Percentiles rank a stretch among this genome's conserved stretches.
phyloP scores from a whole-genome alignment of 2,329 filamentous ascomycete species.

The Neophaeococcomyces aloes region DNA sequence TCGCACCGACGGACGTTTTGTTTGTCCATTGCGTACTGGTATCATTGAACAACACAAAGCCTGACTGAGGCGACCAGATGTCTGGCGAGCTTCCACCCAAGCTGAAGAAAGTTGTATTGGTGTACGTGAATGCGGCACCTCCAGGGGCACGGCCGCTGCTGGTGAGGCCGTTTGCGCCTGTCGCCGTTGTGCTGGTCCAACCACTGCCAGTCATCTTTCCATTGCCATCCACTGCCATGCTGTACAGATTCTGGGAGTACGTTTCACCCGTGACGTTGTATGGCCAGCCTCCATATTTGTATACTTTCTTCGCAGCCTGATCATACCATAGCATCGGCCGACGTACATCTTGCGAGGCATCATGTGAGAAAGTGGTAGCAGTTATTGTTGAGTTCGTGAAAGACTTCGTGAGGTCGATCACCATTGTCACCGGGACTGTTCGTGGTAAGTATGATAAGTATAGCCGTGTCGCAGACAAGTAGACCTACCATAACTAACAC shows the following conservation, averaged over 20 bases:
- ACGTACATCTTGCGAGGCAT: slow-evolving; percentile 1
- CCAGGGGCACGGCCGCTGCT: slow-evolving; percentile 8
- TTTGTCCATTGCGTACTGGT: slow-evolving; percentile 11
- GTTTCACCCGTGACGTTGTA: background rate
- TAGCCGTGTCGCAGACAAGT: no score
- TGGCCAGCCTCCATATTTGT: slow-evolving; percentile 13
- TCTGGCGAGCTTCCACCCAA: slow-evolving; percentile 9
- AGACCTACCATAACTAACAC: no score
- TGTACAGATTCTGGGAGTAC: background rate
- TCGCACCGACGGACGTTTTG: slow-evolving; percentile 9
- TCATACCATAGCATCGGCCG: slow-evolving; percentile 12
- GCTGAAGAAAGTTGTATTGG: slow-evolving; percentile 11
- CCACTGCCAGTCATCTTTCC: background rate
- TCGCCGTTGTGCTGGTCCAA: slow-evolving; percentile 8
- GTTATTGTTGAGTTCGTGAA: slow-evolving; percentile 13
- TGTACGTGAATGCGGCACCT: slow-evolving; percentile 9
- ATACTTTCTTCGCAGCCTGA: slow-evolving; percentile 8
- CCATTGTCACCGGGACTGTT: slow-evolving; percentile 8
- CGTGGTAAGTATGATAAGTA: background rate
- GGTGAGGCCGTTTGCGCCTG: slow-evolving; percentile 7
- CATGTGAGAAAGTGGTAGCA: background rate
- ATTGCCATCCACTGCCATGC: background rate
- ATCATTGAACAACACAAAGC: slow-evolving; percentile 12
- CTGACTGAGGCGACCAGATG: slow-evolving; percentile 6
- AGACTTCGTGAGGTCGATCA: slow-evolving; percentile 11